Evolutionary conservation across 148 eudicot species (phyloP), one percentile per base, ranked within the genome.

Genomic region (Spergularia marina): DNA sequence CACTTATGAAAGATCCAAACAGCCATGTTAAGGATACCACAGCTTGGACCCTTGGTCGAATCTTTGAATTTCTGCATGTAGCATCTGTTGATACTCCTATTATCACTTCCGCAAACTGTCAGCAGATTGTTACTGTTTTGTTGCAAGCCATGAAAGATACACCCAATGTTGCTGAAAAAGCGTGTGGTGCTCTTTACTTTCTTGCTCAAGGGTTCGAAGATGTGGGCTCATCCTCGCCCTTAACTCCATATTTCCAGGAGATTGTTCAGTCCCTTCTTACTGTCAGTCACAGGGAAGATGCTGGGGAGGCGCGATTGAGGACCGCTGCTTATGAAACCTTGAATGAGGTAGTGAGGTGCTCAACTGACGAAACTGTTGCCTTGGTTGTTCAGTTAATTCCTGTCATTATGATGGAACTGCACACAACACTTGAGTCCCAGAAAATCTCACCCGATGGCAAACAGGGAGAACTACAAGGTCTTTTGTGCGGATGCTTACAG

Each of bases 11-110:
- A 68, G 98, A 94, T 71, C 97, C 93, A 63, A 94, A 87, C 78
- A 91, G 87, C 82, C 98, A 94, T 83, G 98, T 94, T 53, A 94
- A 94, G 80, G 98, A 94, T 81, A 94, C 98, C 44, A 91, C 98
- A 14, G 98, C 97, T 9, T 94, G 98, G 98, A 94, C 98, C 34
- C 89, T 94, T 39, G 98, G 98, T 25, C 87, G 97, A 53, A 94
- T 91, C 78, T 94, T 94, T 73, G 98, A 94, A 70, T 94, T 94
- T 60, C 87, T 91, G 57, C 98, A 94, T 78, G 97, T 90, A 34
- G 86, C 95, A 12, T 79, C 89, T 21, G 68, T 90, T 68, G 95
- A 87, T 58, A 84, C 86, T 18, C 89, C 97, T 13, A 87, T 90
- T 55, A 86, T 94, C 64, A 91, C 91, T 39, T 87, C 76, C 25